phyloP scores from a whole-genome alignment of 23 red algal genomes.

The Pyropia haitanensis region DNA sequence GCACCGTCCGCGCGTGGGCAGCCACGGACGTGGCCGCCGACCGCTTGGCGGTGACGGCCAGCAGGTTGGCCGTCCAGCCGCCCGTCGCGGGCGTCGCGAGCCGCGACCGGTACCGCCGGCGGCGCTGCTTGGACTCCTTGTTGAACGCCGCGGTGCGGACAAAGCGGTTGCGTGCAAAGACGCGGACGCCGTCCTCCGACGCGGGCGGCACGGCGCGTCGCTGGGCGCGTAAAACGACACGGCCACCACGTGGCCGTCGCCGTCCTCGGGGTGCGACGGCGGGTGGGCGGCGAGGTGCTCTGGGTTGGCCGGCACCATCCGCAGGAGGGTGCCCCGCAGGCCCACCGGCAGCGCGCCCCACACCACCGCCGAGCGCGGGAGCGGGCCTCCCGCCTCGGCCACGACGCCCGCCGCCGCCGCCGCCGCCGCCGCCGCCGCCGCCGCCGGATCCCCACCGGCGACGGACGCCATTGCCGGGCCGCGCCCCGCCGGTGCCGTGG shows the following conservation, averaged over 20 bases:
- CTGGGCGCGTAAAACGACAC: slow-evolving; percentile 14
- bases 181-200: slow-evolving; percentile 6
- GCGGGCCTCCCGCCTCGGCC: too few species aligned
- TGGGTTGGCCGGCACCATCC: too few species aligned
- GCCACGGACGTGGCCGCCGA: slow-evolving; percentile 16
- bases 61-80: slow-evolving; percentile 35
- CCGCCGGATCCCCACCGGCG: too few species aligned
- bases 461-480: too few species aligned
- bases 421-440: too few species aligned
- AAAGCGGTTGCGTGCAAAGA: slow-evolving; percentile 57
- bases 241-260: slow-evolving; percentile 55
- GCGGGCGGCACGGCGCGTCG: neutral
- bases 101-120: slow-evolving; percentile 15
- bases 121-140: slow-evolving; percentile 10
- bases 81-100: slow-evolving; percentile 39
- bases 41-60: slow-evolving; percentile 16
- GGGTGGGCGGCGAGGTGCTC: too few species aligned
- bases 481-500: too few species aligned
- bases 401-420: too few species aligned
- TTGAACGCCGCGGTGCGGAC: slow-evolving; percentile 41
- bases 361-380: too few species aligned
- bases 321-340: too few species aligned
- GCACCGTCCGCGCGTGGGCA: slow-evolving; percentile 15
- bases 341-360: too few species aligned
- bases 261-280: slow-evolving; percentile 37